Base-by-base conservation (phyloP, 495 filamentous ascomycete genomes). In the Penicillium cosmopolitanum region DNA sequence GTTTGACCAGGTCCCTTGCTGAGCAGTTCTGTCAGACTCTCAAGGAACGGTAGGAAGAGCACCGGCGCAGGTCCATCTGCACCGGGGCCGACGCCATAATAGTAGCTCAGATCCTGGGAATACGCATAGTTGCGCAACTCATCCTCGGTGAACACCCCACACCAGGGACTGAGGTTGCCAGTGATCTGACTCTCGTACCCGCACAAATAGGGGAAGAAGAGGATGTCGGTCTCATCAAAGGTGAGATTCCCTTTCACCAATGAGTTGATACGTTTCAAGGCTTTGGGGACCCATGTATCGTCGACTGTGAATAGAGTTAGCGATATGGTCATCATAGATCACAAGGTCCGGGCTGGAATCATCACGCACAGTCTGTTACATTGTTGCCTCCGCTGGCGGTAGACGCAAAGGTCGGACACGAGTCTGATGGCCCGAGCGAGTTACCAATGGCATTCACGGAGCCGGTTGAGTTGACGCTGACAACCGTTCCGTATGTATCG, bases 151-250 rank as follows among this genome's bases (percentile, higher is more conserved):
- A 86, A 82, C 16, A 82, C 71, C 46, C 66, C 65, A 54, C 85
- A 86, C 75, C 78, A 87, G 0, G 82, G 78, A 15, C 80, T 84
- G 4, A 76, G 65, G 6, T 63, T 69, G 11, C 85, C 84, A 1
- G 74, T 83, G 60, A 86, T 84, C 62, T 85, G 84, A 6, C 76
- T 80, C 61, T 87, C 85, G 51, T 85, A 86, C 9, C 80, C 84
- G 62, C 85, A 87, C 5, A 87, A 68, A 52, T 85, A 85, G 0
- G 85, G 83, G 61, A 87, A 82, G 52, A 80, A 73, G 19, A 63
- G 69, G 18, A 85, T 73, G 56, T 86, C 82, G 18, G 66, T 66
- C 53, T 79, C 70, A 5, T 69, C 75, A 56, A 86, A 75, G 19
- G 76, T 77, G 16, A 86, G 69, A 52, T 80, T 75, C 2, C 84